Evolutionary conservation across 164 flowering plant genomes (phyloP).

Genomic region (Akebia trifoliata): DNA sequence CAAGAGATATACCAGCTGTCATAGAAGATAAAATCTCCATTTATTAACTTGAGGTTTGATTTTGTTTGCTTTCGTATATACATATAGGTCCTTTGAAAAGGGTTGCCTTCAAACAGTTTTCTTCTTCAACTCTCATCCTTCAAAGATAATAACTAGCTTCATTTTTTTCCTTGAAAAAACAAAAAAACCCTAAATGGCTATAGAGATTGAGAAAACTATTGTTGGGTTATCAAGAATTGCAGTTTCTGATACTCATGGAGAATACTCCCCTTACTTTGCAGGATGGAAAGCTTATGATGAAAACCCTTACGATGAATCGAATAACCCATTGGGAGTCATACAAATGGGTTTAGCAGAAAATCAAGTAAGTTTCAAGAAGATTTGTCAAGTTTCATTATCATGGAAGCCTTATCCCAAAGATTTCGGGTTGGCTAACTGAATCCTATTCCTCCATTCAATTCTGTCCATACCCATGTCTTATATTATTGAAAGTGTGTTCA

Average conservation of each 20-base stretch:
- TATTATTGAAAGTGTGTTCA: no score
- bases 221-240: constrained; percentile 62
- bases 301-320: constrained; percentile 60
- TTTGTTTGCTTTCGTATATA: constrained; percentile 34
- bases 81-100: constrained; percentile 6
- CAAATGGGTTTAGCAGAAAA: constrained; percentile 97
- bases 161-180: no score
- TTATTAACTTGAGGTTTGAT: constrained; percentile 26
- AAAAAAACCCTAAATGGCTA: constrained; percentile 50
- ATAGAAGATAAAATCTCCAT: constrained; percentile 24
- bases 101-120: constrained; percentile 17
- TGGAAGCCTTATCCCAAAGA: no score
- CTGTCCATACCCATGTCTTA: no score
- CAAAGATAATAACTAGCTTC: no score
- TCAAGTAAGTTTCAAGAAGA: constrained; percentile 85
- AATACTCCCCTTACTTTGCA: constrained; percentile 88
- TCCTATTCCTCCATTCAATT: no score
- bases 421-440: no score
- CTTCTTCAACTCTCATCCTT: constrained; percentile 4
- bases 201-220: constrained; percentile 44
- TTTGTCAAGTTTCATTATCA: no score
- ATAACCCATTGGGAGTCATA: constrained; percentile 76
- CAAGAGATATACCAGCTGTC: constrained; percentile 56
- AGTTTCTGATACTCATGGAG: constrained; percentile 75
- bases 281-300: constrained; percentile 97